These are phyloP conservation scores for Lactifluus pinguis DNA, from an alignment of 768 basidiomycete genomes.

Conservation along the genomic window DNA sequence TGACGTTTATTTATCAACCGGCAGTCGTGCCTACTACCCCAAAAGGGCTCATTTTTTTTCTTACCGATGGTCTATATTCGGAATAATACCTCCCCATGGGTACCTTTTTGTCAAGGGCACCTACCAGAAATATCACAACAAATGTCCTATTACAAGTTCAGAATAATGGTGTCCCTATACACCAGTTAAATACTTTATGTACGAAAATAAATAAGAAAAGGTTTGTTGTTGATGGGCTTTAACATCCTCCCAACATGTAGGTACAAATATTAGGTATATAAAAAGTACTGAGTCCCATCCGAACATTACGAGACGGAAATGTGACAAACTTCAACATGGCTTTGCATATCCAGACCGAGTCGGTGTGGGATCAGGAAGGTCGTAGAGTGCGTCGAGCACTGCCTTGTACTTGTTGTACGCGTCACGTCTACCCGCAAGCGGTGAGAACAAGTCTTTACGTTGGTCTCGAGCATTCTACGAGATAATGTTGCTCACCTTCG, in stretches of 20 bases:
- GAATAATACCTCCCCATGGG: too few relatives aligned
- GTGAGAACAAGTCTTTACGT: conserved; percentile 6
- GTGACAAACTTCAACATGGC: background rate
- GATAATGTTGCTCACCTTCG: conserved; percentile 37
- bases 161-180: too few relatives aligned
- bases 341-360: background rate
- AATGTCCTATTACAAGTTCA: too few relatives aligned
- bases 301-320: background rate
- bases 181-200: background rate
- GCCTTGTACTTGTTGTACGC: conserved; percentile 64
- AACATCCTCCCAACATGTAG: background rate
- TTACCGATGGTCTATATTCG: too few relatives aligned
- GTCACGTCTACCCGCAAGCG: conserved; percentile 49
- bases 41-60: too few relatives aligned
- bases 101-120: too few relatives aligned
- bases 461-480: background rate
- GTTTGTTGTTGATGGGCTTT: background rate
- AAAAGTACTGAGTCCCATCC: background rate
- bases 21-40: too few relatives aligned
- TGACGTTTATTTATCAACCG: too few relatives aligned
- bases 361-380: conserved; percentile 46
- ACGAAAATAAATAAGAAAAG: background rate
- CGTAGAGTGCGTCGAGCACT: conserved; percentile 68
- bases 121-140: too few relatives aligned
- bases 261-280: too few relatives aligned